Evolutionary conservation across 2,329 filamentous ascomycete species (phyloP), one percentile per base, ranked within the genome.

Genomic region (Botrytis fabae): DNA sequence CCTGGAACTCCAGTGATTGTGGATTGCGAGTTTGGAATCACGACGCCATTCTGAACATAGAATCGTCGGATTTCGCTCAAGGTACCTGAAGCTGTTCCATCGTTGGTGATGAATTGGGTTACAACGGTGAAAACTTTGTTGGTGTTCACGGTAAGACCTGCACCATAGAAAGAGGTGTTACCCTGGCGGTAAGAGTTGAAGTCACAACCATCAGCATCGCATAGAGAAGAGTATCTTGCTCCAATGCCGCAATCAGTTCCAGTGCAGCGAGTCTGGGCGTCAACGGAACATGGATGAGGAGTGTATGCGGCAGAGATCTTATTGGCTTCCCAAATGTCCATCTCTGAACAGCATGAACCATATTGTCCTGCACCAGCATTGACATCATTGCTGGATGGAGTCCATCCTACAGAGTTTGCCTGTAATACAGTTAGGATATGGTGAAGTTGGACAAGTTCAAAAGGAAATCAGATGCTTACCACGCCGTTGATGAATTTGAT

Each of bases 241-340:
- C 80, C 79, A 75, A 83, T 85, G 74, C 86, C 86, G 74, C 85
- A 87, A 35, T 80, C 78, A 68, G 82, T 80, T 69, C 78, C 79
- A 22, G 40, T 73, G 83, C 87, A 89, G 74, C 84, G 83, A 65
- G 80, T 80, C 70, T 85, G 83, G 71, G 83, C 83, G 14, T 81
- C 77, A 46, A 81, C 81, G 69, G 83, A 83, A 83, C 89, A 90
- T 71, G 86, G 83, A 80, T 91, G 88, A 60, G 89, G 88, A 25
- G 89, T 91, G 76, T 85, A 85, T 35, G 88, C 89, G 35, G 84
- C 84, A 35, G 88, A 86, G 78, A 89, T 84, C 73, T 82, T 84
- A 83, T 91, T 90, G 66, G 88, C 88, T 80, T 91, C 89, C 88
- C 88, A 90, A 80, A 90, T 86, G 78, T 92, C 90, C 86, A 92